These are phyloP conservation scores for Lanmaoa pseudosensibilis DNA, from an alignment of 768 basidiomycete species.

Conservation along the genomic window DNA sequence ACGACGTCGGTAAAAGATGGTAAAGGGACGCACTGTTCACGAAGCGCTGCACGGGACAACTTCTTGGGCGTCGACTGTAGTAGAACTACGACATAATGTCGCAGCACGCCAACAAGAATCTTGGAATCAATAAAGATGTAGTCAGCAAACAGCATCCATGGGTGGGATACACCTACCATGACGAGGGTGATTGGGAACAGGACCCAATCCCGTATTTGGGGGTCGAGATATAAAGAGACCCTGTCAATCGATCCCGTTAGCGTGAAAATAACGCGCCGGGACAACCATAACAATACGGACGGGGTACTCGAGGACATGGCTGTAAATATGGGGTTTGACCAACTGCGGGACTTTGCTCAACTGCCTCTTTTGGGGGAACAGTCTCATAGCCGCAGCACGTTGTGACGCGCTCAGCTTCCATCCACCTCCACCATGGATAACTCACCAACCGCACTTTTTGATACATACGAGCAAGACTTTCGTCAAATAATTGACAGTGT, in stretches of 20 bases:
- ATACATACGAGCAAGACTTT: conserved; percentile 92
- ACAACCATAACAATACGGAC: conserved; percentile 19
- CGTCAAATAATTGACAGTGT: conserved; percentile 76
- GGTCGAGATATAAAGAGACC: conserved; percentile 77
- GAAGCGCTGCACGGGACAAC: conserved; percentile 69
- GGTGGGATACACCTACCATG: conserved; percentile 61
- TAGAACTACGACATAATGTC: conserved; percentile 89
- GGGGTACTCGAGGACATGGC: conserved; percentile 40
- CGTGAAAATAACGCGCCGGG: not conserved
- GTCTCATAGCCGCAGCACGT: conserved; percentile 21
- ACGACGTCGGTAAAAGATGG: conserved; percentile 1
- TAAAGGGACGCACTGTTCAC: conserved; percentile 78
- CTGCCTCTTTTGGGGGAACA: conserved; percentile 28
- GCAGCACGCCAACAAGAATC: conserved; percentile 90
- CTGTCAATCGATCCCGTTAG: conserved; percentile 28
- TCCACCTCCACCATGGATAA: conserved; percentile 59
- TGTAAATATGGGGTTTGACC: conserved; percentile 1
- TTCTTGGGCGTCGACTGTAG: conserved; percentile 86
- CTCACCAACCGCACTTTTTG: conserved; percentile 82
- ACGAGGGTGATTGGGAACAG: conserved; percentile 96
- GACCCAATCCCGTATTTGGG: conserved; percentile 93
- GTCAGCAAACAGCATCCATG: not conserved
- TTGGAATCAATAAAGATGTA: conserved; percentile 30
- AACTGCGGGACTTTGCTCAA: not conserved
- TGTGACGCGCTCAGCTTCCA: not conserved